Evolutionary conservation across 2,329 filamentous ascomycete genomes (phyloP), one percentile per base, ranked within the genome.

Genomic region (Myrmaecium sp.): DNA sequence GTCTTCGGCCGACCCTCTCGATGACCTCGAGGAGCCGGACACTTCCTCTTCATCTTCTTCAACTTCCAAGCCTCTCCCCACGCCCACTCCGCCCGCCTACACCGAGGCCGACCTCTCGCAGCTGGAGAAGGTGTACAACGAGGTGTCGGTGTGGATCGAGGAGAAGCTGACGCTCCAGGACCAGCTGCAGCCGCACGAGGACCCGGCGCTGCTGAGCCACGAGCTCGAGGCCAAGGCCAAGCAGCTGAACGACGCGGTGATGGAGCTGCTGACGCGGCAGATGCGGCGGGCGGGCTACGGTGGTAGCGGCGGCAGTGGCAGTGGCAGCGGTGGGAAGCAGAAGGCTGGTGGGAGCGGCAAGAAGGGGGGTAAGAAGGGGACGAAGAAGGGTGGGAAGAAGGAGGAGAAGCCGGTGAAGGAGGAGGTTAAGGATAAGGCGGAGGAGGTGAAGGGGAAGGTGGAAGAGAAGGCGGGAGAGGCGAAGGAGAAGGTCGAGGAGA

Each of bases 131-230:
- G 55, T 71, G 11, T 68, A 74, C 42, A 64, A 69, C 15, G 63
- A 67, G 9, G 69, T 74, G 11, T 56, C 64, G 10, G 59, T 64
- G 12, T 98, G 86, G 86, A 62, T 98, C 12, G 66, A 72, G 17
- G 66, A 76, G 36, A 75, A 78, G 45, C 54, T 79, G 25, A 58
- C 63, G 3, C 64, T 66, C 39, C 86, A 95, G 51, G 67, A 72
- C 16, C 73, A 69, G 38, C 67, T 93, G 3, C 57, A 64, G 10
- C 54, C 61, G 2, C 71, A 72, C 2, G 79, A 81, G 6, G 73
- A 95, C 37, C 79, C 82, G 0, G 73, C 74, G 5, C 60, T 93
- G 6, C 64, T 75, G 1, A 58, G 72, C 36, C 73, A 74, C 43
- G 84, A 93, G 15, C 52, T 93, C 16, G 58, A 70, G 31, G 62